Conservation (phyloP, 2,329 filamentous ascomycete genomes). For the Neofusicoccum umdonicola region DNA sequence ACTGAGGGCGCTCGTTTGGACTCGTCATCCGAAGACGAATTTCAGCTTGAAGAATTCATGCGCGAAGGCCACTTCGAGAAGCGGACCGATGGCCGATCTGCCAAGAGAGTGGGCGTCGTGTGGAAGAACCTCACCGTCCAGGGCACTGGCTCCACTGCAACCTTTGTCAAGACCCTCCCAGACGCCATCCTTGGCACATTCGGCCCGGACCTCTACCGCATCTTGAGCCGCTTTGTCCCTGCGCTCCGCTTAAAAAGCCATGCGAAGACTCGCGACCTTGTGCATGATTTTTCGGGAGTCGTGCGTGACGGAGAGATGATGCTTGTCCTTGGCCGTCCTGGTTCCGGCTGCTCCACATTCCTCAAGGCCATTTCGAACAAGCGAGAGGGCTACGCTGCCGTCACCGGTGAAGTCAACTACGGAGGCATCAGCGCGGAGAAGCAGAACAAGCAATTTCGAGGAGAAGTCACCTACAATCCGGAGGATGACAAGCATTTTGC, state of each 20-base stretch:
- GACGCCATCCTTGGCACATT: slow-evolving; percentile 75
- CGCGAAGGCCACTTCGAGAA: slow-evolving; percentile 74
- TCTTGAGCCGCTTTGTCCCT: slow-evolving; percentile 57
- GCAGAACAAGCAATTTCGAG: slow-evolving; percentile 66
- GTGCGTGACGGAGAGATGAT: slow-evolving; percentile 71
- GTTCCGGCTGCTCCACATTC: slow-evolving; percentile 73
- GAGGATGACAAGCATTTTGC: slow-evolving; percentile 78
- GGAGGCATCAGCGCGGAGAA: slow-evolving; percentile 68
- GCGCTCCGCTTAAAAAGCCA: slow-evolving; percentile 48
- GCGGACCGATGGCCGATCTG: slow-evolving; percentile 62
- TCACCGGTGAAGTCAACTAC: slow-evolving; percentile 69
- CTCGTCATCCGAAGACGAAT: slow-evolving; percentile 56
- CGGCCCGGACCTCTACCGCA: slow-evolving; percentile 71
- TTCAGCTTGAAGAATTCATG: slow-evolving; percentile 69
- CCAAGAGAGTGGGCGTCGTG: slow-evolving; percentile 75
- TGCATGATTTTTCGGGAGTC: slow-evolving; percentile 66
- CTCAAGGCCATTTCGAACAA: slow-evolving; percentile 74
- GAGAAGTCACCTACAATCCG: slow-evolving; percentile 75
- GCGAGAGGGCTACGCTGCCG: slow-evolving; percentile 61
- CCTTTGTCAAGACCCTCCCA: slow-evolving; percentile 70
- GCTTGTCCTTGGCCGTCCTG: slow-evolving; percentile 70
- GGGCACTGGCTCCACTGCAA: slow-evolving; percentile 64
- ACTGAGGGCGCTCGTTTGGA: slow-evolving; percentile 21
- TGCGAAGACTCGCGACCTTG: slow-evolving; percentile 54
- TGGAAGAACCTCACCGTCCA: slow-evolving; percentile 76